Evolutionary conservation across 163 green algal genomes (phyloP).

Genomic region (Volvox carteri): DNA sequence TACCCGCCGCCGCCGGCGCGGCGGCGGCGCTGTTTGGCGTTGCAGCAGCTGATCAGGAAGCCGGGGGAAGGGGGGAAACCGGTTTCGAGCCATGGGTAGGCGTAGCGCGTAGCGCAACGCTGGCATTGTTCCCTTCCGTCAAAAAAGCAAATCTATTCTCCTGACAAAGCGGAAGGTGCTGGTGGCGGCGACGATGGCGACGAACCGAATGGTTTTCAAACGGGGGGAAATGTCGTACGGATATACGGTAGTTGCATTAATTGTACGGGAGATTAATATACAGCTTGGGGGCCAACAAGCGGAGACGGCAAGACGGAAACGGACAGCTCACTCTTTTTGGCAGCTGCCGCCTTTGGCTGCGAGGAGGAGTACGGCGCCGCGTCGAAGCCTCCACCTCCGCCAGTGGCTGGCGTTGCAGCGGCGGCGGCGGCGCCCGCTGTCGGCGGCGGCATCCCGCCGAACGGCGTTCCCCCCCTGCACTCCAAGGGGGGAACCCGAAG

Average conservation of each 20-base stretch:
- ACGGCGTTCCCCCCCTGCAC: background rate
- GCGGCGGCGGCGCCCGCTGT: background rate
- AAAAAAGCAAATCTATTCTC: no score
- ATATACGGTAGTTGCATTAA: no score
- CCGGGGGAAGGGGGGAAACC: no score
- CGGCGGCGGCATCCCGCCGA: slow-evolving; percentile 24
- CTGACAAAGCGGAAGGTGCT: no score
- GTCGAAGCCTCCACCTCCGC: slow-evolving; percentile 7
- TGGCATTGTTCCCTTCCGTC: no score
- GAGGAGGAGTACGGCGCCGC: slow-evolving; percentile 30
- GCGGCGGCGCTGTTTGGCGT: background rate
- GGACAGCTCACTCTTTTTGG: slow-evolving; percentile 10
- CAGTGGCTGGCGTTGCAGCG: background rate
- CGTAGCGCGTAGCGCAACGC: background rate
- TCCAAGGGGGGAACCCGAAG: no score
- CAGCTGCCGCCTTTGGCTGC: slow-evolving; percentile 4
- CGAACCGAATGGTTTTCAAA: no score
- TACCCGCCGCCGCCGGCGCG: background rate
- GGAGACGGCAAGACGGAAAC: background rate
- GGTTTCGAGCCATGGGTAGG: no score
- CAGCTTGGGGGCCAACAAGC: no score
- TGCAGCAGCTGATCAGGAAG: background rate
- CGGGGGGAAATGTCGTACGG: no score
- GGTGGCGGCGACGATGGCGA: no score
- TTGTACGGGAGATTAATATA: no score